Evolutionary conservation across 2,329 filamentous ascomycete species (phyloP).

Genomic region (Arthrobotrys megalospora): DNA sequence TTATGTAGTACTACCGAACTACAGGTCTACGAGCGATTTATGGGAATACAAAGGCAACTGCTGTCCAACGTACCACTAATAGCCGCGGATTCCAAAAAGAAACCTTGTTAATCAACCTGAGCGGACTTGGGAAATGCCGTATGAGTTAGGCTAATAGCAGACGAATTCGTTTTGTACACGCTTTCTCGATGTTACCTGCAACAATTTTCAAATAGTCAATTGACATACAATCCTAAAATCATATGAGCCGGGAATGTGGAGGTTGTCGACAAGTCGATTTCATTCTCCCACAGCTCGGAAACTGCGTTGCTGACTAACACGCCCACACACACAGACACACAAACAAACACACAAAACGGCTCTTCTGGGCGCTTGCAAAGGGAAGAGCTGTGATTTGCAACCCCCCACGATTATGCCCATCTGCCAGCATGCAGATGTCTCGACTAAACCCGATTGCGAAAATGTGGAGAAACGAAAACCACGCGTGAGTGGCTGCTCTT

Average conservation of each 20-base stretch:
- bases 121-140: neutral
- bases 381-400: conserved; percentile 11
- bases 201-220: conserved; percentile 21
- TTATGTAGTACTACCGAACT: conserved; percentile 7
- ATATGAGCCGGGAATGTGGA: neutral
- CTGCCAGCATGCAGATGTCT: conserved; percentile 40
- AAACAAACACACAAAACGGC: conserved; percentile 2
- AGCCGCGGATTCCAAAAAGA: conserved; percentile 26
- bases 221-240: conserved; percentile 10
- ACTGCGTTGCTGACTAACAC: conserved; percentile 59
- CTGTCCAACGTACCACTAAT: conserved; percentile 38
- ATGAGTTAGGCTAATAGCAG: neutral
- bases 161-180: neutral
- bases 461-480: conserved; percentile 58
- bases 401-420: conserved; percentile 49
- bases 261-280: conserved; percentile 4
- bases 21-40: conserved; percentile 46
- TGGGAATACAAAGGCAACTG: conserved; percentile 25
- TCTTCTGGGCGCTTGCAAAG: conserved; percentile 4
- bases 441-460: conserved; percentile 60
- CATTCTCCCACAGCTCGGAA: conserved; percentile 15
- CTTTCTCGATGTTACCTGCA: neutral
- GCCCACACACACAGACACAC: neutral
- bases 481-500: conserved; percentile 57
- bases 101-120: neutral